Evolutionary conservation across 2,329 filamentous ascomycete species (phyloP), one percentile per base, ranked within the genome.

Genomic region (Lachnellula suecica): DNA sequence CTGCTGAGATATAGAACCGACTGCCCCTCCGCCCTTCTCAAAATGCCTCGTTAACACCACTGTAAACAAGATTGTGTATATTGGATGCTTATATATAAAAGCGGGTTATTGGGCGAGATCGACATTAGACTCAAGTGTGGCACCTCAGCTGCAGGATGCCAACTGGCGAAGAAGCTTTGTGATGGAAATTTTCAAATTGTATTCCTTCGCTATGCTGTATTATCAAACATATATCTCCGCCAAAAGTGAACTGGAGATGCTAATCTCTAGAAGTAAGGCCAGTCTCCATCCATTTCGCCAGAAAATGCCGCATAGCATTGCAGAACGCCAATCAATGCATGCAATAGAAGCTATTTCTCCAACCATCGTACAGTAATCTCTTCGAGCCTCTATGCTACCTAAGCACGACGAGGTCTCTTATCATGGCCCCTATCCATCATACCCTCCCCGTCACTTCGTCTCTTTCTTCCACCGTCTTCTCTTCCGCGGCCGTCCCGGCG

Each of bases 391-490:
- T 37, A n/a, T 42, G 31, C 13, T 22, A 49, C 43, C 40, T 56
- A 63, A 50, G 25, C 24, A 29, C 61, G 56, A 37, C 64, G 57
- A 10, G 57, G 53, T 52, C 63, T 60, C 55, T 67, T 68, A 20
- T 65, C 61, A 45, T 58, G 71, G 66, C 46, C 66, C 72, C 56
- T 65, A 34, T 65, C 62, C 44, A 61, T 43, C 15, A 48, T 51
- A 13, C 60, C 63, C 44, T 62, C n/a, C n/a, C n/a, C 66, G 24
- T 69, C 64, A 22, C 58, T 57, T 22, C 62, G 59, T 57, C 67
- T 53, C 58, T 69, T 68, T 43, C 66, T 59, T 31, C 59, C 59
- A 17, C 42, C 17, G 35, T 60, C 58, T 37, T 52, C 52, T 45
- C 59, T 54, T n/a, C 34, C 37, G n/a, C 20, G 37, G 40, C 41